These are phyloP conservation scores for Boletus albobrunnescens DNA, from an alignment of 1,284 basidiomycete species.

Conservation along the genomic window DNA sequence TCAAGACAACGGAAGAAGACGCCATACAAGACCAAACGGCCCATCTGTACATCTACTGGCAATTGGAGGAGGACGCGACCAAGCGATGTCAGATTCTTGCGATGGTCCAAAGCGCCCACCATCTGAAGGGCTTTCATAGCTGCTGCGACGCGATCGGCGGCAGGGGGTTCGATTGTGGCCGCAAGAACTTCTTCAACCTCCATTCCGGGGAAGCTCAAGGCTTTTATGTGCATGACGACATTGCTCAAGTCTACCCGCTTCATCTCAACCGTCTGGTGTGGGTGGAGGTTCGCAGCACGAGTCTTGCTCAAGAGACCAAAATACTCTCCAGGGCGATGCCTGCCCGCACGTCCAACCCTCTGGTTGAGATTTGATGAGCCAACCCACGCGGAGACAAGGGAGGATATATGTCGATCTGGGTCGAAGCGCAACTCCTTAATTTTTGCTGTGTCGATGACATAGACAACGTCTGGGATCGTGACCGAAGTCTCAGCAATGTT, in stretches of 20 bases:
- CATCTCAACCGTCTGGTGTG: slow-evolving; percentile 95
- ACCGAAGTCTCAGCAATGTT: slow-evolving; percentile 97
- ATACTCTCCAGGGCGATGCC: slow-evolving; percentile 90
- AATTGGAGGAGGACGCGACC: slow-evolving; percentile 87
- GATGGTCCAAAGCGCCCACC: slow-evolving; percentile 82
- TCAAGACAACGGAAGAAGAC: slow-evolving; percentile 94
- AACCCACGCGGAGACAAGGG: slow-evolving; percentile 87
- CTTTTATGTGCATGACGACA: slow-evolving; percentile 96
- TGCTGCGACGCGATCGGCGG: slow-evolving; percentile 69
- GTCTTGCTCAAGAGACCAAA: slow-evolving; percentile 77
- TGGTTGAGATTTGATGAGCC: slow-evolving; percentile 93
- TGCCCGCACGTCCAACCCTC: slow-evolving; percentile 89
- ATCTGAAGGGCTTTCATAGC: slow-evolving; percentile 82
- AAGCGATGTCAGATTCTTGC: slow-evolving; percentile 80
- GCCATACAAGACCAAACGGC: slow-evolving; percentile 85
- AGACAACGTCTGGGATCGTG: slow-evolving; percentile 95
- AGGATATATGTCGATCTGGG: slow-evolving; percentile 82
- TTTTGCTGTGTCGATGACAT: slow-evolving; percentile 87
- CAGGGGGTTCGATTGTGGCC: slow-evolving; percentile 89
- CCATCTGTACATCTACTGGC: slow-evolving; percentile 88
- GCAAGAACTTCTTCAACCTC: slow-evolving; percentile 84
- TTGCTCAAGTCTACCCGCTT: slow-evolving; percentile 89
- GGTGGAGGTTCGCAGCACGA: slow-evolving; percentile 62
- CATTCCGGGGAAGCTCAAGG: slow-evolving; percentile 89
- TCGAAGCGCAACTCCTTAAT: slow-evolving; percentile 95